phyloP scores from a whole-genome alignment of 768 basidiomycete genomes.

The Paxillus involutus region DNA sequence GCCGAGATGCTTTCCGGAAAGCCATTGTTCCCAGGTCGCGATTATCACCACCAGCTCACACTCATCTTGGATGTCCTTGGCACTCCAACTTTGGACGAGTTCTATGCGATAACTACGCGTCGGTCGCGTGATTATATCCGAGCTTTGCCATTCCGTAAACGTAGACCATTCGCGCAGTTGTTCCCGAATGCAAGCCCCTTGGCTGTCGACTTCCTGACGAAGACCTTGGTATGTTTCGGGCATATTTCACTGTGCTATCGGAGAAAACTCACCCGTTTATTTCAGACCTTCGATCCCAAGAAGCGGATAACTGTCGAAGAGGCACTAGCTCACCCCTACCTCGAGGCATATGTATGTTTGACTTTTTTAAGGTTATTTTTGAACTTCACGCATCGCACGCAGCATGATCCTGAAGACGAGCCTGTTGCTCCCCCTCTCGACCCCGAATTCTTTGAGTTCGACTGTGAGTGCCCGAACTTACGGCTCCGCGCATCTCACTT shows the following conservation, averaged over 20 bases:
- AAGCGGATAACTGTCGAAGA: slow-evolving; percentile 95
- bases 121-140: slow-evolving; percentile 95
- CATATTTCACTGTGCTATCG: too few species aligned
- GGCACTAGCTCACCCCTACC: slow-evolving; percentile 91
- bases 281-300: slow-evolving; percentile 94
- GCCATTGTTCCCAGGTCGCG: slow-evolving; percentile 94
- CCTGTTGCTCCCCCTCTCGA: slow-evolving; percentile 94
- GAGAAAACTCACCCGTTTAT: slow-evolving; percentile 1
- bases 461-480: slow-evolving; percentile 52
- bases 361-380: neutral
- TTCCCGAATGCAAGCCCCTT: slow-evolving; percentile 90
- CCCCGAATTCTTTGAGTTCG: slow-evolving; percentile 97
- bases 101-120: slow-evolving; percentile 92
- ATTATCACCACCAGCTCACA: slow-evolving; percentile 94
- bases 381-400: slow-evolving; percentile 9
- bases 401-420: slow-evolving; percentile 97
- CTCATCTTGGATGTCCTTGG: slow-evolving; percentile 97
- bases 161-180: slow-evolving; percentile 73
- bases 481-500: neutral
- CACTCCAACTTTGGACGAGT: slow-evolving; percentile 95
- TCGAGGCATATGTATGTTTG: slow-evolving; percentile 80
- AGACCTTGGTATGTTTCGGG: slow-evolving; percentile 63
- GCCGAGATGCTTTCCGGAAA: slow-evolving; percentile 98
- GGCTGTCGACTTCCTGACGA: slow-evolving; percentile 77
- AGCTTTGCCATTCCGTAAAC: slow-evolving; percentile 90